phyloP scores from a whole-genome alignment of 345 rosid genomes.

The Euphorbia lathyris region DNA sequence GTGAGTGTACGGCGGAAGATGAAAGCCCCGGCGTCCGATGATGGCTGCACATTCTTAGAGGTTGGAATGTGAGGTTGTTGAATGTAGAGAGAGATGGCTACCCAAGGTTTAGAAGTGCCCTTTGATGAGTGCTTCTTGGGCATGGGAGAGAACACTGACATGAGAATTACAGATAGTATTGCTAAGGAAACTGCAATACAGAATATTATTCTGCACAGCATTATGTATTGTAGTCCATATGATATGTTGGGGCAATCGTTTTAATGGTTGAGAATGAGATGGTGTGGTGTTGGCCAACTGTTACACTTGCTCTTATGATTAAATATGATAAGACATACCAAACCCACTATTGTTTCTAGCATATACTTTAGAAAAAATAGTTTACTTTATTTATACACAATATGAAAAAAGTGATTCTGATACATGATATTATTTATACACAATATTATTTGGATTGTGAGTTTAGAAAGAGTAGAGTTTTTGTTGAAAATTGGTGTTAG shows the following conservation, averaged over 20 bases:
- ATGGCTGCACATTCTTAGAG: slow-evolving; percentile 14
- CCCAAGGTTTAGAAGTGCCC: slow-evolving; percentile 33
- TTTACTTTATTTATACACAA: too few species aligned
- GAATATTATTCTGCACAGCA: slow-evolving; percentile 61
- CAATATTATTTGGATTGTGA: too few species aligned
- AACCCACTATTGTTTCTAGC: background rate
- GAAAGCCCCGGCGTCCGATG: slow-evolving; percentile 42
- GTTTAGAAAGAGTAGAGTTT: too few species aligned
- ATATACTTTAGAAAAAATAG: too few species aligned
- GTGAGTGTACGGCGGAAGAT: slow-evolving; percentile 60
- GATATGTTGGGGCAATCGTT: slow-evolving; percentile 6
- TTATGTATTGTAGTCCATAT: slow-evolving; percentile 20
- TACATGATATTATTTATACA: too few species aligned
- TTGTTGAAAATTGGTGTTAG: too few species aligned
- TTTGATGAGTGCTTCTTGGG: slow-evolving; percentile 28
- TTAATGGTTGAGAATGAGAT: slow-evolving; percentile 8
- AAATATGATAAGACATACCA: background rate
- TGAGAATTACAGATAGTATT: slow-evolving; percentile 44
- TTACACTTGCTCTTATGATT: slow-evolving; percentile 14
- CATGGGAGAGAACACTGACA: slow-evolving; percentile 55
- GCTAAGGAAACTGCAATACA: slow-evolving; percentile 51
- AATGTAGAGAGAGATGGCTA: slow-evolving; percentile 66
- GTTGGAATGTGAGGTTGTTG: slow-evolving; percentile 44
- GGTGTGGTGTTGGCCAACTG: slow-evolving; percentile 30
- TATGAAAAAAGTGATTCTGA: too few species aligned